Base-by-base conservation (phyloP, 148 eudicot genomes). In the Heliosperma pusillum region DNA sequence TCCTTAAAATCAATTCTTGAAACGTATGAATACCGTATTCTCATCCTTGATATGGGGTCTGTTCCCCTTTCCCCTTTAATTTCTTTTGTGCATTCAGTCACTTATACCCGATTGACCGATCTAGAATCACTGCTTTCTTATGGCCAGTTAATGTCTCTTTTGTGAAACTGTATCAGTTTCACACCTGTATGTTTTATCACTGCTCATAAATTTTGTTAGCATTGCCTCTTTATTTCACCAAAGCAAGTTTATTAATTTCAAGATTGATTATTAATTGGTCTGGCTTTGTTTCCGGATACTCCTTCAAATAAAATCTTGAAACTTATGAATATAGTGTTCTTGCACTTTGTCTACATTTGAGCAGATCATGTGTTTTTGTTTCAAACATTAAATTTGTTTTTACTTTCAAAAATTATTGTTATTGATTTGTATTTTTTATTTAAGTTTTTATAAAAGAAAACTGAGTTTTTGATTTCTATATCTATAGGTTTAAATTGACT, bases 41-140 rank as follows among this genome's bases (percentile, higher is more conserved):
- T 74, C 60, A 70, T 1, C 53, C 42, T 21, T 63, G n/a, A 30
- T 17, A 61, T 50, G 33, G 24, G 70, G 69, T 74, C 45, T 69
- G n/a, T 40, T 62, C 19, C 25, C 44, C 42, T 24, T 19, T 77
- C 8, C 19, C 12, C 13, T 55, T 36, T 4, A 30, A 21, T 29
- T 22, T 61, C 12, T 26, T 74, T 26, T 68, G 59, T 3, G 63
- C 7, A 59, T 58, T 22, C n/a, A 9, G 65, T 65, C 27, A 62
- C 52, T 47, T 15, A 47, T 12, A 11, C 2, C 53, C 53, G 53
- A 47, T 72, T 3, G 25, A 15, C 27, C 7, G 55, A 78, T 63
- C 25, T 52, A 2, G 36, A 71, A 9, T 36, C 7, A 33, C n/a
- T 36, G 21, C 30, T 13, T 12, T 71, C 33, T 33, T 10, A 72